Conservation (phyloP, 2,329 filamentous ascomycete genomes). For the Aspergillus phoenicis region DNA sequence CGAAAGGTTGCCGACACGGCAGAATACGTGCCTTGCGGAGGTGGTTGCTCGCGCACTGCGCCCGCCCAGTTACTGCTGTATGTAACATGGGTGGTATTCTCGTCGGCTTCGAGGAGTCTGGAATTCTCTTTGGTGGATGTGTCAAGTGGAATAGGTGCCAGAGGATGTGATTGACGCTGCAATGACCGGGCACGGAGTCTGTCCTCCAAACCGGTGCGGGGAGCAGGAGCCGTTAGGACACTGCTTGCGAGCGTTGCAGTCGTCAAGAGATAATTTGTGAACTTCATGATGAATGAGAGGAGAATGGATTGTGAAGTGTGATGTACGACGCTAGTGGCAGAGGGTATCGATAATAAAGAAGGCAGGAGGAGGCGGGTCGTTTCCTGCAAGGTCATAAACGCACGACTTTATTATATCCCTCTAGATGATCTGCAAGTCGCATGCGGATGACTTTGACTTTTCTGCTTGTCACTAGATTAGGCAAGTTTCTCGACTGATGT, state of each 20-base stretch:
- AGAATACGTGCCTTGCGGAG: conserved; percentile 52
- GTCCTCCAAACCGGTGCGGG: conserved; percentile 30
- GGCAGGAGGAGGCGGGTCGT: not conserved
- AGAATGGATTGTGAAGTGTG: not conserved
- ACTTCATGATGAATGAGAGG: conserved; percentile 34
- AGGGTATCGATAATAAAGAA: not conserved
- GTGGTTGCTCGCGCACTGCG: conserved; percentile 53
- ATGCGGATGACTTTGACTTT: not conserved
- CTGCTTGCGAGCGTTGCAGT: conserved; percentile 27
- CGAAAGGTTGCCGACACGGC: conserved; percentile 50
- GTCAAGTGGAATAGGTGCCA: conserved; percentile 13
- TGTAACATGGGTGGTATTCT: conserved; percentile 41
- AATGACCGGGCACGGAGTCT: conserved; percentile 33
- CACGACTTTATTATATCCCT: not conserved
- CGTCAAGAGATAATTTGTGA: conserved; percentile 25
- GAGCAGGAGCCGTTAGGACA: conserved; percentile 34
- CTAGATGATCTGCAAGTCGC: not conserved
- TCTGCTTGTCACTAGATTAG: not conserved
- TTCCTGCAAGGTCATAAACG: not conserved
- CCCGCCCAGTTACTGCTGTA: conserved; percentile 65
- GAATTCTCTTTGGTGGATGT: conserved; percentile 11
- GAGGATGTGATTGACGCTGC: conserved; percentile 30
- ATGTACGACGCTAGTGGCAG: not conserved
- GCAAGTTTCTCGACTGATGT: not conserved
- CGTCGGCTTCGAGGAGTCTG: conserved; percentile 14